These are phyloP conservation scores for Zygoascus tannicola DNA, from an alignment of 805 yeast genomes.

Conservation along the genomic window DNA sequence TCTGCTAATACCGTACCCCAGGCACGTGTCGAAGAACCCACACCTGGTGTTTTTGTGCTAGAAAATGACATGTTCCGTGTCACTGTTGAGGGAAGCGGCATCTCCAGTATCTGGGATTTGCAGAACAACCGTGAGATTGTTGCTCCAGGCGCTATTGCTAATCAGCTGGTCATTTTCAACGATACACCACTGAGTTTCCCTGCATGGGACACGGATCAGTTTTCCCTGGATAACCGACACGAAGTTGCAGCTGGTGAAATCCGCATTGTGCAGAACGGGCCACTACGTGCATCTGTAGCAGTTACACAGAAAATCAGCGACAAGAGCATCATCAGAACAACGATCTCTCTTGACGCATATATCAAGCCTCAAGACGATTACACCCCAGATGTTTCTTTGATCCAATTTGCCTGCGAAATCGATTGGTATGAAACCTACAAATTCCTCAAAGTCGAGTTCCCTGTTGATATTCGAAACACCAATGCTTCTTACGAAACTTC, in stretches of 20 bases:
- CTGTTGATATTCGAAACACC: conserved; percentile 71
- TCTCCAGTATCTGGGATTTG: conserved; percentile 57
- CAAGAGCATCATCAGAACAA: conserved; percentile 50
- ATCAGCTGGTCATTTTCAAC: conserved; percentile 72
- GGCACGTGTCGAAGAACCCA: conserved; percentile 38
- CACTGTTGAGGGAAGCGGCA: conserved; percentile 49
- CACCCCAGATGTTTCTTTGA: conserved; percentile 28
- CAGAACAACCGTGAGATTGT: conserved; percentile 55
- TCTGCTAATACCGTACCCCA: conserved; percentile 6
- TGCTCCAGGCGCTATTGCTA: conserved; percentile 56
- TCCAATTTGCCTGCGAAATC: conserved; percentile 51
- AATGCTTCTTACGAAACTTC: conserved; percentile 87
- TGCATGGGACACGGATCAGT: conserved; percentile 97
- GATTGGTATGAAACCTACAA: conserved; percentile 84
- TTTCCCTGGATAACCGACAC: conserved; percentile 62
- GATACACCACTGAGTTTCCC: conserved; percentile 89
- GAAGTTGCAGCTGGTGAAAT: conserved; percentile 38
- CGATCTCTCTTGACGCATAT: conserved; percentile 59
- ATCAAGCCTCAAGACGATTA: conserved; percentile 15
- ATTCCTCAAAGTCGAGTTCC: conserved; percentile 91
- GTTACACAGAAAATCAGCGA: conserved; percentile 53
- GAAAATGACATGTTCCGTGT: conserved; percentile 56
- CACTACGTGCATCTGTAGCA: conserved; percentile 53
- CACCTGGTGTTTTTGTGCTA: conserved; percentile 39
- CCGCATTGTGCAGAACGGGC: conserved; percentile 39